Evolutionary conservation across 2,329 filamentous ascomycete genomes (phyloP), one percentile per base, ranked within the genome.

Genomic region (Hirsutella rhossiliensis): DNA sequence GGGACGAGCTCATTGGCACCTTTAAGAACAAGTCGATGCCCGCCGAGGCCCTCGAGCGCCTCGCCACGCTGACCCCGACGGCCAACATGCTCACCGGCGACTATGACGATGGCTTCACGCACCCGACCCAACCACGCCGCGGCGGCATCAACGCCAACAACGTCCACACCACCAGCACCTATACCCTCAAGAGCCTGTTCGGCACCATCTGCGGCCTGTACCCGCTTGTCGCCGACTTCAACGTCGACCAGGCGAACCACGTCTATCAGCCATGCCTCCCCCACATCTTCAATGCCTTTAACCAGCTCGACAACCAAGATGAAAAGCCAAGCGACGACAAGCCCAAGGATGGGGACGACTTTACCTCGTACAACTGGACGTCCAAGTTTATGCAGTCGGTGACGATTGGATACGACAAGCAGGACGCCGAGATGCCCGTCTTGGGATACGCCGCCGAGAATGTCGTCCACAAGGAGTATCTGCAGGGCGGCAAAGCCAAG

Each of bases 191-290:
- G 51, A 68, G 65, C 45, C 38, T 69, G 28, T 55, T 59, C 0
- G 67, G 61, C 4, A 65, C 64, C 7, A 44, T 69, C 5, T 70
- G 67, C 38, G 67, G 67, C 5, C 51, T 69, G 13, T 60, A 56
- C 0, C 66, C 67, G 1, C 47, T 70, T 11, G 60, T 67, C 1
- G 62, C 58, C 3, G 66, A 70, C 39, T 65, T 66, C 43, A 68
- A 70, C 42, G 53, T 59, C n/a, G 67, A 70, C 45, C 60, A 61
- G 41, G 49, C 57, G 11, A 53, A 66, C 17, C 63, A 69, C 42
- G 53, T 69, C 13, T 70, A 70, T 48, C 66, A 70, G 41, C 67
- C 67, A 0, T 70, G 67, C 39, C 46, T 71, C 41, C 61, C 68
- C 1, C 67, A 64, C 4, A 48, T 64, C n/a, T 50, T 64, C 5